Conservation (phyloP, 352 stramenopile species). For the Elongisporangium undulatum region DNA sequence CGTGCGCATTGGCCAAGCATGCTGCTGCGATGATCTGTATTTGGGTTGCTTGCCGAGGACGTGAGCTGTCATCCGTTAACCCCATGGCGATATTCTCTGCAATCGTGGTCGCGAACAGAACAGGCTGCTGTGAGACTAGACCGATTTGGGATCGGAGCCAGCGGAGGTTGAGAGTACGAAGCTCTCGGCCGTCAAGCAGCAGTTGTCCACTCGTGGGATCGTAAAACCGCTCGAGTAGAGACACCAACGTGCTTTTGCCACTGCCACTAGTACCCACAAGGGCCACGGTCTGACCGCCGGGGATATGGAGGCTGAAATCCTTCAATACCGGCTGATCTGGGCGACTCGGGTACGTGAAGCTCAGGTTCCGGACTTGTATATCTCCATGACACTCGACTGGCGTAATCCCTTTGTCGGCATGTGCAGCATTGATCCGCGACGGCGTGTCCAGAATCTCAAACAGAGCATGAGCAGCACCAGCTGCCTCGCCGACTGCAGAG, state of each 20-base stretch:
- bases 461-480: constrained; percentile 27
- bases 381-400: constrained; percentile 21
- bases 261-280: constrained; percentile 27
- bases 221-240: constrained; percentile 85
- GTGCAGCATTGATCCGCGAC: constrained; percentile 39
- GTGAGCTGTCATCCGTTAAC: too few species aligned
- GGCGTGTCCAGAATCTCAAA: constrained; percentile 48
- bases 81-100: constrained; percentile 73
- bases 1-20: constrained; percentile 21
- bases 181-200: constrained; percentile 56
- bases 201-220: constrained; percentile 56
- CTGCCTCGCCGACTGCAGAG: constrained; percentile 29
- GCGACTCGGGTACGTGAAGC: constrained; percentile 54
- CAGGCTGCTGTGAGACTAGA: constrained; percentile 68
- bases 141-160: constrained; percentile 24
- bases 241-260: constrained; percentile 37
- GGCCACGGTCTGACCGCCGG: constrained; percentile 20
- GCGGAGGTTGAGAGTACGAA: constrained; percentile 57
- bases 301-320: constrained; percentile 23
- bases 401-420: constrained; percentile 9
- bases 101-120: constrained; percentile 78
- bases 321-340: constrained; percentile 14
- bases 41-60: background rate
- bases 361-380: constrained; percentile 40
- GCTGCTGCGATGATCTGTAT: constrained; percentile 65